Conservation (phyloP, 2,329 filamentous ascomycete genomes). For the Fusarium albidum region DNA sequence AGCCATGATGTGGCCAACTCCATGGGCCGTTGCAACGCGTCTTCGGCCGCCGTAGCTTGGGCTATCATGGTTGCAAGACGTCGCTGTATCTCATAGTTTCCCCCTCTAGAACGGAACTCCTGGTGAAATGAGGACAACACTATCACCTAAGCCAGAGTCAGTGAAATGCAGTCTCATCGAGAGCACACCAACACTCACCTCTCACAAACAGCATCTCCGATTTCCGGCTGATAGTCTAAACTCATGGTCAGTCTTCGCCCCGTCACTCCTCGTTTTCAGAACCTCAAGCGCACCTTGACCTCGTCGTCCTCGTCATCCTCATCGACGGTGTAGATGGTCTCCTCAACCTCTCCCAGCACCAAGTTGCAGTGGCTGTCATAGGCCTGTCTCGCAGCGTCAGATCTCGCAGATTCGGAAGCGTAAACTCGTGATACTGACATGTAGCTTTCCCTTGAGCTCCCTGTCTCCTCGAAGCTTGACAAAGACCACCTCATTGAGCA, state of each 20-base stretch:
- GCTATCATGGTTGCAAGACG: constrained; percentile 6
- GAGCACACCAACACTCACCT: constrained; percentile 66
- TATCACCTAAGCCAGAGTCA: constrained; percentile 64
- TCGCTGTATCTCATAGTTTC: background rate
- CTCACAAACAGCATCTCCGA: constrained; percentile 98
- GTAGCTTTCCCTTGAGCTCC: constrained; percentile 92
- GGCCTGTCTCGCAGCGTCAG: constrained; percentile 65
- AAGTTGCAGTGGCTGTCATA: constrained; percentile 99
- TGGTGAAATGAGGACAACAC: constrained; percentile 76
- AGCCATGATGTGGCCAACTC: constrained; percentile 2
- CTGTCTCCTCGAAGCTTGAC: constrained; percentile 96
- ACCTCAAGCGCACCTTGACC: constrained; percentile 66
- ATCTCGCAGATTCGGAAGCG: background rate
- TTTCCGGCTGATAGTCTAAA: constrained; percentile 90
- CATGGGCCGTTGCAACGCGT: constrained; percentile 1
- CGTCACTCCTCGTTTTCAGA: background rate
- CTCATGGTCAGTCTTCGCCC: constrained; percentile 16
- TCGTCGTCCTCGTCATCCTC: constrained; percentile 89
- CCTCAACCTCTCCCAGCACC: constrained; percentile 93
- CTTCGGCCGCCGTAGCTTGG: background rate
- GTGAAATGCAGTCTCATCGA: constrained; percentile 1
- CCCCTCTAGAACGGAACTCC: constrained; percentile 50
- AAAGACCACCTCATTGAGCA: constrained; percentile 95
- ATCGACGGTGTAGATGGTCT: constrained; percentile 94
- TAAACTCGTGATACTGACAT: constrained; percentile 65